phyloP scores from a whole-genome alignment of 768 basidiomycete genomes.

The Cubamyces lactineus region DNA sequence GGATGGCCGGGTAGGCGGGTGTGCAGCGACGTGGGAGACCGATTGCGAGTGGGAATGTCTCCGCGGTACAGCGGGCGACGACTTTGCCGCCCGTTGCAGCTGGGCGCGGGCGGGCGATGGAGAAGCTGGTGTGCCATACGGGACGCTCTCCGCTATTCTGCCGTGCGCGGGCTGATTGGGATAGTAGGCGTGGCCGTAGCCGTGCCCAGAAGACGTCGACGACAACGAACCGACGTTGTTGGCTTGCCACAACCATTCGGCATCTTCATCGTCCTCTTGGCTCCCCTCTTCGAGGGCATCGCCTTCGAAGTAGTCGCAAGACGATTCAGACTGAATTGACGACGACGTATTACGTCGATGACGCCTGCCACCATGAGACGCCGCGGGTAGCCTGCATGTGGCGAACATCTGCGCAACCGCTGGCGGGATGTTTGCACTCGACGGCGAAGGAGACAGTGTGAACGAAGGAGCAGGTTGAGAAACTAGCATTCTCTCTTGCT shows the following conservation, averaged over 20 bases:
- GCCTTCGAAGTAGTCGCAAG: conserved; percentile 29
- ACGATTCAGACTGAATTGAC: conserved; percentile 29
- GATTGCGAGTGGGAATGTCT: conserved; percentile 25
- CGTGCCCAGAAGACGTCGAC: conserved; percentile 20
- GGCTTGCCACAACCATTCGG: conserved; percentile 24
- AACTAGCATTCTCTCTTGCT: conserved; percentile 40
- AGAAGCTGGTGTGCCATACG: conserved; percentile 29
- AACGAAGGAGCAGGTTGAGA: conserved; percentile 27
- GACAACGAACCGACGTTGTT: conserved; percentile 23
- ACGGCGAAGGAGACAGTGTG: conserved; percentile 13
- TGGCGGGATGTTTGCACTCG: conserved; percentile 11
- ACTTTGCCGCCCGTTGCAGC: conserved; percentile 30
- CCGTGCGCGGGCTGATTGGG: conserved; percentile 1
- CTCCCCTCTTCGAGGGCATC: conserved; percentile 24
- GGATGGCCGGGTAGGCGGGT: conserved; percentile 15
- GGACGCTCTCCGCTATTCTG: conserved; percentile 7
- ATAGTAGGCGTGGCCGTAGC: conserved; percentile 9
- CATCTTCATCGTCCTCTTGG: conserved; percentile 27
- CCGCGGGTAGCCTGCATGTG: conserved; percentile 17
- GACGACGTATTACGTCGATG: conserved; percentile 35
- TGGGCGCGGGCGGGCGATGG: conserved; percentile 30
- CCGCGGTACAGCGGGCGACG: conserved; percentile 26
- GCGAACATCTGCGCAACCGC: conserved; percentile 25
- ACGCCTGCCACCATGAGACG: conserved; percentile 29
- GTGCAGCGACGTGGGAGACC: conserved; percentile 17